Conservation (phyloP, 306 rosid genomes). For the Lablab purpureus region DNA sequence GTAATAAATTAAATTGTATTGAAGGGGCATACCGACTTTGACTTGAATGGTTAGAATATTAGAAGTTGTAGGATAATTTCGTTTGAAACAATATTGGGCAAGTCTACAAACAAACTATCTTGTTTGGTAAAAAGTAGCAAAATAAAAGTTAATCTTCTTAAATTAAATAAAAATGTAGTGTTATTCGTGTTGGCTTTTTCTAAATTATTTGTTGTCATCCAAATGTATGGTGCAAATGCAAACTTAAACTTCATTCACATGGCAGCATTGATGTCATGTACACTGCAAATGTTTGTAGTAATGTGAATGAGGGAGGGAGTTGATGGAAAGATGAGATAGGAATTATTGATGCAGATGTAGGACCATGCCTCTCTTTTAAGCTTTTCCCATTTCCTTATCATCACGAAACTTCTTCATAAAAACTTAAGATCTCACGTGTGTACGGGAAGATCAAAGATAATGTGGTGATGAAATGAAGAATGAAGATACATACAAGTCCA, state of each 20-base stretch:
- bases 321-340: not conserved
- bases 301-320: conserved; percentile 6
- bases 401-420: too few relatives aligned
- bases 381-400: not conserved
- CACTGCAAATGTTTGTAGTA: not conserved
- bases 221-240: not conserved
- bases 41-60: conserved; percentile 6
- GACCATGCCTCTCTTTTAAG: not conserved
- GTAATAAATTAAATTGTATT: not conserved
- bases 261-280: not conserved
- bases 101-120: not conserved
- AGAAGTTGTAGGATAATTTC: not conserved
- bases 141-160: too few relatives aligned
- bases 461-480: too few relatives aligned
- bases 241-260: conserved; percentile 19
- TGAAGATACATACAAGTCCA: too few relatives aligned
- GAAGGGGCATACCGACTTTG: conserved; percentile 34
- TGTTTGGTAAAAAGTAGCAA: too few relatives aligned
- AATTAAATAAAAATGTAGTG: too few relatives aligned
- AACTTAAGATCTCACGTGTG: too few relatives aligned
- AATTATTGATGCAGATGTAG: not conserved
- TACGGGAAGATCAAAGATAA: too few relatives aligned
- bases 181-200: too few relatives aligned
- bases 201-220: not conserved
- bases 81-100: not conserved